A percentile compares a stretch with the other conserved stretches of the same genome.
These are phyloP conservation scores for Penicillium pancosmium DNA, from an alignment of 495 filamentous ascomycete species.

Conservation along the genomic window DNA sequence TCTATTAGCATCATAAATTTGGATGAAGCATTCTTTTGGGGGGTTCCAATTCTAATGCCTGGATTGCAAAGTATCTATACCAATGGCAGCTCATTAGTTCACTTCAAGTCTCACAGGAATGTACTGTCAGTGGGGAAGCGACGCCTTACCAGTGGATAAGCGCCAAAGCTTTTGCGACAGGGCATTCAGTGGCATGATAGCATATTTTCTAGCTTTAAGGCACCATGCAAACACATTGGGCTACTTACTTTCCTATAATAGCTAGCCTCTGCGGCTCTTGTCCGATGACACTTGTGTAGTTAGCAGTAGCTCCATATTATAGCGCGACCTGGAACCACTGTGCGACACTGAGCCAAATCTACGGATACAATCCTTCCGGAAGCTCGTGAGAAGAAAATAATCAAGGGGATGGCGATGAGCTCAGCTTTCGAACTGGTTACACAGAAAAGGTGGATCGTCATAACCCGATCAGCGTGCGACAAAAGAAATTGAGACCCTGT, in stretches of 20 bases:
- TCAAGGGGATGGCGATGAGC: not conserved
- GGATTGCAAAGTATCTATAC: not conserved
- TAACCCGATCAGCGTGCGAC: not conserved
- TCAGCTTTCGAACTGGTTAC: not conserved
- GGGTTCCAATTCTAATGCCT: not conserved
- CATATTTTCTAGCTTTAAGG: too few species aligned
- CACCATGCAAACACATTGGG: not conserved
- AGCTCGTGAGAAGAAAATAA: not conserved
- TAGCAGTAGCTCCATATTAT: not conserved
- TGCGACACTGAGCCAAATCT: not conserved
- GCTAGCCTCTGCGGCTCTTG: constrained; percentile 2
- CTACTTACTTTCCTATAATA: not conserved
- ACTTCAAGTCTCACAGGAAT: not conserved
- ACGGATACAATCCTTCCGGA: constrained; percentile 3
- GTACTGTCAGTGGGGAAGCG: not conserved
- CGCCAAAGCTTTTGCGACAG: too few species aligned
- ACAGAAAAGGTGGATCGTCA: not conserved
- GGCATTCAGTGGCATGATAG: too few species aligned
- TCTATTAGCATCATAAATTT: not conserved
- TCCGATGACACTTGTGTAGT: not conserved
- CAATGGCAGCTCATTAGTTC: not conserved
- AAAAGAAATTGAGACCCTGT: not conserved
- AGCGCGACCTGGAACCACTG: constrained; percentile 3
- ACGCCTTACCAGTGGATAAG: too few species aligned
- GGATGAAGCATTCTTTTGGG: not conserved